phyloP scores from a whole-genome alignment of 202 grass and related monocot genomes.

The Saccharum hybrid region DNA sequence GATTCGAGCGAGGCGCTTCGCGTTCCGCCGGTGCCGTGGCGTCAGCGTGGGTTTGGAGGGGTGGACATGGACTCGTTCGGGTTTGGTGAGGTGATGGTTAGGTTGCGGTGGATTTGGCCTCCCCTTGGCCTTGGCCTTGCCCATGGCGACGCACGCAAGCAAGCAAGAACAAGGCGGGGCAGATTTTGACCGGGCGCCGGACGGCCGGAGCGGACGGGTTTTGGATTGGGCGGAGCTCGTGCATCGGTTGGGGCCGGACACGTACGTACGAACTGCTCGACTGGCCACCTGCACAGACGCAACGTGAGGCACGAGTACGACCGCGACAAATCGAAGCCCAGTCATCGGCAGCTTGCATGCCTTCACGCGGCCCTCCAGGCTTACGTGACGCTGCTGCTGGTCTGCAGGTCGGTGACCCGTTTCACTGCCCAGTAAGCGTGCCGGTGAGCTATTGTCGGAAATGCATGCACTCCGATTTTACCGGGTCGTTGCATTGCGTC shows the following conservation, averaged over 20 bases:
- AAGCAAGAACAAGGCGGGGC: too few relatives aligned
- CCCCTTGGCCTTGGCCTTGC: too few relatives aligned
- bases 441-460: not conserved
- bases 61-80: slow-evolving; percentile 27
- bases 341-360: too few relatives aligned
- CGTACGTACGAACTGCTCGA: too few relatives aligned
- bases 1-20: not conserved
- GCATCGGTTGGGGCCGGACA: too few relatives aligned
- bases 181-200: too few relatives aligned
- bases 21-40: not conserved
- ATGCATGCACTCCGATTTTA: not conserved
- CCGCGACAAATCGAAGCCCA: too few relatives aligned
- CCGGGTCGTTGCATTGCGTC: not conserved
- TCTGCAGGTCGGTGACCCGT: not conserved
- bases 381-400: too few relatives aligned
- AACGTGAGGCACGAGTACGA: too few relatives aligned
- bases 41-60: slow-evolving; percentile 36
- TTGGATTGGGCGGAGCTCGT: not conserved
- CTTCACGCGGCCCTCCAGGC: too few relatives aligned
- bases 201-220: not conserved
- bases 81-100: not conserved
- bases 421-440: not conserved
- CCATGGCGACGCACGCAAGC: too few relatives aligned
- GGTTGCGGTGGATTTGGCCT: not conserved
- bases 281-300: too few relatives aligned